Base-by-base conservation (phyloP, 768 basidiomycete species). In the Boletus speciosus region DNA sequence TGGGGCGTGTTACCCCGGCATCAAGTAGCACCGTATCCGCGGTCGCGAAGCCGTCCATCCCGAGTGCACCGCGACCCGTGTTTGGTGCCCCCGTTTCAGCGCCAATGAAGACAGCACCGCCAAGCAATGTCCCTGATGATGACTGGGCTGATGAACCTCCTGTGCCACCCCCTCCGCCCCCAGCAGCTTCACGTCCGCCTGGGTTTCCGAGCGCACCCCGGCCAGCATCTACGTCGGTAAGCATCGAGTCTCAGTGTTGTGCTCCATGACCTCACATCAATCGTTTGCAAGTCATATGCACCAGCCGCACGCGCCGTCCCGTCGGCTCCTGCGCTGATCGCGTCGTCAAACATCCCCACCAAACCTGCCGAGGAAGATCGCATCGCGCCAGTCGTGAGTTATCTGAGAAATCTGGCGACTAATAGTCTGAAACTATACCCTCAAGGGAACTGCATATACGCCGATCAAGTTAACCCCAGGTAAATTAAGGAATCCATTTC, bases 401-500 rank as follows among this genome's bases (percentile, higher is more conserved):
- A 4, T 5, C 32, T 49, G 25, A 34, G 38, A 29, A 8, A 4
- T 10, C 27, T 5, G n/a, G 9, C 9, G 4, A 36, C 8, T 12
- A 2, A 1, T 21, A 2, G 21, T 44, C 25, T 60, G 27, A 52
- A 36, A 32, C 12, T 0, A 4, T 34, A 35, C 14, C 10, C 16
- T n/a, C 15, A 39, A 76, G 73, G 90, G 93, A 46, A 92, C 93
- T 0, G 81, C 87, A 0, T 98, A 94, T 67, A 90, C 86, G 1
- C 96, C 96, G 3, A 92, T 98, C 55, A 81, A 82, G 48, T 78
- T 98, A 9, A 79, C 86, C 23, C 96, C 96, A 0, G 93, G 87
- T 71, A 98, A 86, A 70, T 78, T 98, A 48, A 88, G 75, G 60
- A 96, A 93, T 66, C 89, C 88, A 1, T 93, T 93, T 61, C 83